phyloP scores from a whole-genome alignment of 176 grass and related monocot genomes.

The Triticum dicoccoides region DNA sequence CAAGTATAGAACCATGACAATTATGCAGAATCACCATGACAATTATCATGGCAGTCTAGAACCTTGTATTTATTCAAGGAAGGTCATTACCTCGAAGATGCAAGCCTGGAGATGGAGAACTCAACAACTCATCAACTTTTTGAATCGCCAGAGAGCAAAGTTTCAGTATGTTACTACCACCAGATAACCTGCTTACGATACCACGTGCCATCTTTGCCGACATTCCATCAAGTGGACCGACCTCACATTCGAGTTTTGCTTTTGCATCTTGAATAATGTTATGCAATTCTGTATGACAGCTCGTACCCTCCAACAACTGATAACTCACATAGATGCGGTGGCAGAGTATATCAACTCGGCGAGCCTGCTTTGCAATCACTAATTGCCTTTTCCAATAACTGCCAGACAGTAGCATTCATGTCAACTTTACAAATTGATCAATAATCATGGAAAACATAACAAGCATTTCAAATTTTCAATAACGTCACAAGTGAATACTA shows the following conservation, averaged over 20 bases:
- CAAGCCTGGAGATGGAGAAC: constrained; percentile 51
- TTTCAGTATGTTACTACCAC: constrained; percentile 78
- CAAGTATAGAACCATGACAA: not conserved
- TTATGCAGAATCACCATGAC: constrained; percentile 5
- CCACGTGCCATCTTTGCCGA: constrained; percentile 91
- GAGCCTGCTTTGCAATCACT: constrained; percentile 82
- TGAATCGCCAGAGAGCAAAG: constrained; percentile 81
- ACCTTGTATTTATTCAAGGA: not conserved
- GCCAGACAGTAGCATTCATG: constrained; percentile 33
- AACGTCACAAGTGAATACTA: constrained; percentile 18
- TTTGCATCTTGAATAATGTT: constrained; percentile 80
- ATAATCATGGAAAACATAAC: not conserved
- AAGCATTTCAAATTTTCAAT: not conserved
- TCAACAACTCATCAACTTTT: constrained; percentile 72
- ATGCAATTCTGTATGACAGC: constrained; percentile 71
- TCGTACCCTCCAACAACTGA: constrained; percentile 73
- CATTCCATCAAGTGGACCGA: constrained; percentile 89
- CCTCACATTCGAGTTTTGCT: constrained; percentile 85
- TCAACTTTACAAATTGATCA: constrained; percentile 25
- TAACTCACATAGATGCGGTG: constrained; percentile 85
- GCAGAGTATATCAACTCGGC: constrained; percentile 90
- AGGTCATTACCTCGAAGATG: constrained; percentile 58
- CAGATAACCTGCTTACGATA: constrained; percentile 88
- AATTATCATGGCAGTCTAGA: constrained; percentile 8
- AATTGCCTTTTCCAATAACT: constrained; percentile 98